A percentile compares a stretch with the other conserved stretches of the same genome.
Evolutionary conservation across 495 filamentous ascomycete species (phyloP).

Genomic region (Penicillium cinerascens): DNA sequence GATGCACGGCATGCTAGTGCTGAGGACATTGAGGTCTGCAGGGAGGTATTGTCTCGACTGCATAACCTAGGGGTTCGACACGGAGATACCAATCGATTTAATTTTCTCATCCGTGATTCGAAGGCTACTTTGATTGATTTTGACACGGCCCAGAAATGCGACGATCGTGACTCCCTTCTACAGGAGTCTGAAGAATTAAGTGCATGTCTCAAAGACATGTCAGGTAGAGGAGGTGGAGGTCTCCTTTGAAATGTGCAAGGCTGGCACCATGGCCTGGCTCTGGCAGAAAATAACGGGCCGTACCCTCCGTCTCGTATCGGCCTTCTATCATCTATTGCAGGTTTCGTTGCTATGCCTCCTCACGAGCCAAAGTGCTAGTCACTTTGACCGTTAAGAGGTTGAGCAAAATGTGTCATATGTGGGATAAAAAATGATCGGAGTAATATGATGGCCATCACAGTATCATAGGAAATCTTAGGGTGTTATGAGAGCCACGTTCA

Average conservation of each 20-base stretch:
- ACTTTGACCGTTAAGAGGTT: too few species aligned
- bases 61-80: constrained; percentile 39
- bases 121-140: constrained; percentile 38
- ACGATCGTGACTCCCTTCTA: neutral
- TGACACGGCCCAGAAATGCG: constrained; percentile 11
- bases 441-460: too few species aligned
- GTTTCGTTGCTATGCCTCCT: too few species aligned
- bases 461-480: too few species aligned
- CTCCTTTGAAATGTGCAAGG: neutral
- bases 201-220: constrained; percentile 2
- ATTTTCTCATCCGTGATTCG: constrained; percentile 36
- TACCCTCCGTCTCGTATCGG: too few species aligned
- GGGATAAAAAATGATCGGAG: too few species aligned
- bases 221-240: constrained; percentile 11
- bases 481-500: too few species aligned
- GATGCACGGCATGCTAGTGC: constrained; percentile 25
- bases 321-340: too few species aligned
- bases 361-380: too few species aligned
- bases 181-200: constrained; percentile 8
- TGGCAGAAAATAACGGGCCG: neutral
- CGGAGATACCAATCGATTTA: constrained; percentile 44
- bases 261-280: neutral
- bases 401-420: too few species aligned
- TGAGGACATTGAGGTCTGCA: constrained; percentile 32
- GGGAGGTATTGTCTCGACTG: constrained; percentile 23